Conservation (phyloP, 1,139 yeast genomes). For the Yamadazyma dushanensis region DNA sequence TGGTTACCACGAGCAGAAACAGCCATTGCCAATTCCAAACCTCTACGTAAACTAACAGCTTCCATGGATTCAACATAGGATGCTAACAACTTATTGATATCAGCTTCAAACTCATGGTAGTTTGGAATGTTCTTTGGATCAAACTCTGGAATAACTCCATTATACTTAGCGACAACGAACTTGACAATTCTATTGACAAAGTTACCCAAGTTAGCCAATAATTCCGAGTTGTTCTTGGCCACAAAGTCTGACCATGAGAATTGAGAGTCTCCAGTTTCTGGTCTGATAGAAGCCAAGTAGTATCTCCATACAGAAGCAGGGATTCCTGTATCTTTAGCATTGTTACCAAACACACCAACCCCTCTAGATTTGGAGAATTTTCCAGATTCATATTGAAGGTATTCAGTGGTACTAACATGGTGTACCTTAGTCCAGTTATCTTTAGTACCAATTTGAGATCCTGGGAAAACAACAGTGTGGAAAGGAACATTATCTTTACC, state of each 20-base stretch:
- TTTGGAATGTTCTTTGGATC: conserved; percentile 47
- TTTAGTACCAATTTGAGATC: conserved; percentile 82
- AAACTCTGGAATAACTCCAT: conserved; percentile 78
- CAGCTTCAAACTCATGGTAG: conserved; percentile 52
- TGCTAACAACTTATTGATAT: conserved; percentile 60
- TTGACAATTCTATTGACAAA: conserved; percentile 92
- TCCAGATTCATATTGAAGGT: conserved; percentile 95
- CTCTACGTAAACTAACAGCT: conserved; percentile 77
- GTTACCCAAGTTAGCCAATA: conserved; percentile 94
- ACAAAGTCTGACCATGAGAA: conserved; percentile 97
- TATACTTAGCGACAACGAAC: conserved; percentile 86
- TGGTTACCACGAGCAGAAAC: conserved; percentile 91
- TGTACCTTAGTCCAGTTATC: conserved; percentile 90
- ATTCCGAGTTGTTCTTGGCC: conserved; percentile 86
- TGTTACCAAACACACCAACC: conserved; percentile 96
- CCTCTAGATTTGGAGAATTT: conserved; percentile 96
- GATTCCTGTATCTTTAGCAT: conserved; percentile 90
- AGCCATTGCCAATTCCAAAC: conserved; percentile 88
- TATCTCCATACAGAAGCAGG: conserved; percentile 97
- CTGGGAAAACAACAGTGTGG: conserved; percentile 98
- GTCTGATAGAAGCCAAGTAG: conserved; percentile 88
- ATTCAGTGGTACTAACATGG: conserved; percentile 92
- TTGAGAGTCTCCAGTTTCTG: conserved; percentile 93
- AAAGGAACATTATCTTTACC: conserved; percentile 99
- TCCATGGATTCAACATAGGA: conserved; percentile 75